A percentile compares a stretch with the other conserved stretches of the same genome.
phyloP scores from a whole-genome alignment of 345 rosid species.

The Zanthoxylum bungeanum region DNA sequence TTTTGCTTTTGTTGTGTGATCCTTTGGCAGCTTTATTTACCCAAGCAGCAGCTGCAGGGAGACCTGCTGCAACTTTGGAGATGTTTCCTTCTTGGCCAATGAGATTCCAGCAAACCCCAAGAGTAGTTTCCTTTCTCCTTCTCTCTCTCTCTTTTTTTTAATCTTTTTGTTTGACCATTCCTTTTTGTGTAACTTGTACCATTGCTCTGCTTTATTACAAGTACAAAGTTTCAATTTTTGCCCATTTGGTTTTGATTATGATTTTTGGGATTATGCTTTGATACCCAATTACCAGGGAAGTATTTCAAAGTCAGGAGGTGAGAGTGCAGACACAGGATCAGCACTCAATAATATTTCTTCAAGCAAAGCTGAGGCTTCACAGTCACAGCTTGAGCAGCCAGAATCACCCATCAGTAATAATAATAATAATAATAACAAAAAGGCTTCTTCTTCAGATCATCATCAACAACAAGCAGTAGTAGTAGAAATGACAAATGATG shows the following conservation, averaged over 20 bases:
- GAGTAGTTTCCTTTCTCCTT: too few species aligned
- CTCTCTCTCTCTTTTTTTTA: slow-evolving; percentile 16
- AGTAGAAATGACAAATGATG: slow-evolving; percentile 44
- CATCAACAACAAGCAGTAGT: not conserved
- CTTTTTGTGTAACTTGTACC: slow-evolving; percentile 14
- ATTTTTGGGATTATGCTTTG: slow-evolving; percentile 11
- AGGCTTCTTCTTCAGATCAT: not conserved
- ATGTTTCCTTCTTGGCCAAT: slow-evolving; percentile 99
- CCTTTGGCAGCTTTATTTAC: slow-evolving; percentile 75
- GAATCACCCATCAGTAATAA: slow-evolving; percentile 71
- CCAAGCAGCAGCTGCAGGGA: slow-evolving; percentile 43
- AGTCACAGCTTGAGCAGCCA: slow-evolving; percentile 43
- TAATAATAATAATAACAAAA: too few species aligned
- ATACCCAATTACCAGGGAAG: slow-evolving; percentile 53
- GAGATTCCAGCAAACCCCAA: slow-evolving; percentile 88
- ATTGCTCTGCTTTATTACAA: slow-evolving; percentile 1
- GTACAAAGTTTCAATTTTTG: not conserved
- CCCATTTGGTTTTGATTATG: not conserved
- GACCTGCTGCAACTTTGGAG: slow-evolving; percentile 97
- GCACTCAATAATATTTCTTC: slow-evolving; percentile 69
- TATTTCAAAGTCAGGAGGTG: slow-evolving; percentile 78
- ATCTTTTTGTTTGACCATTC: slow-evolving; percentile 51
- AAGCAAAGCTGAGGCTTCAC: slow-evolving; percentile 54
- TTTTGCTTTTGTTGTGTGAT: slow-evolving; percentile 32
- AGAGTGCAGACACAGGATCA: slow-evolving; percentile 88